These are phyloP conservation scores for Musa acuminata DNA, from an alignment of 176 grass and related monocot genomes.

Conservation along the genomic window DNA sequence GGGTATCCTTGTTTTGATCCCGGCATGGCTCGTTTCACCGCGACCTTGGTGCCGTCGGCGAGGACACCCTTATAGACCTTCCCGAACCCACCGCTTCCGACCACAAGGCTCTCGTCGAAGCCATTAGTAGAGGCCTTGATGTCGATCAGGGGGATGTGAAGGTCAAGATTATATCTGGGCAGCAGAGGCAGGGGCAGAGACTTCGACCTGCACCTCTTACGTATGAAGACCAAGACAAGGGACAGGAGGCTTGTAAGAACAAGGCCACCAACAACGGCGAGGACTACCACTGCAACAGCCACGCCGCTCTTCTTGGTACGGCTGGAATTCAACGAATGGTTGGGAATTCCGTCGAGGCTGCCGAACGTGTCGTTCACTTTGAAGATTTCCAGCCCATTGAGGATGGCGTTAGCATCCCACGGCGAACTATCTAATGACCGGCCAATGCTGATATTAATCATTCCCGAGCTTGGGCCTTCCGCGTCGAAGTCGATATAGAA, in stretches of 20 bases:
- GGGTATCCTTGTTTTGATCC: slow-evolving; percentile 32
- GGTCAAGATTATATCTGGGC: slow-evolving; percentile 21
- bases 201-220: slow-evolving; percentile 2
- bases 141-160: slow-evolving; percentile 30
- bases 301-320: not conserved
- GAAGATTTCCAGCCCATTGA: slow-evolving; percentile 87
- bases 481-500: slow-evolving; percentile 22
- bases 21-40: slow-evolving; percentile 29
- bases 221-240: slow-evolving; percentile 4
- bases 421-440: not conserved
- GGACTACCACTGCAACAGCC: slow-evolving; percentile 2
- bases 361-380: slow-evolving; percentile 16
- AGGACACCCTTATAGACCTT: slow-evolving; percentile 37
- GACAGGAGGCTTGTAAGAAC: slow-evolving; percentile 11
- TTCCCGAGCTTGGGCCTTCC: not conserved
- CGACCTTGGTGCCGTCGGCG: slow-evolving; percentile 26
- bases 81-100: slow-evolving; percentile 49
- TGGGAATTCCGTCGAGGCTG: not conserved
- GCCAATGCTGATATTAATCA: slow-evolving; percentile 32
- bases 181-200: slow-evolving; percentile 20
- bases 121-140: slow-evolving; percentile 26
- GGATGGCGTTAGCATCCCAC: slow-evolving; percentile 10
- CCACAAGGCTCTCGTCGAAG: slow-evolving; percentile 25
- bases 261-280: slow-evolving; percentile 24
- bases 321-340: not conserved